A percentile compares a stretch with the other conserved stretches of the same genome.
Conservation (phyloP, 805 yeast genomes). For the Spathaspora arborariae region DNA sequence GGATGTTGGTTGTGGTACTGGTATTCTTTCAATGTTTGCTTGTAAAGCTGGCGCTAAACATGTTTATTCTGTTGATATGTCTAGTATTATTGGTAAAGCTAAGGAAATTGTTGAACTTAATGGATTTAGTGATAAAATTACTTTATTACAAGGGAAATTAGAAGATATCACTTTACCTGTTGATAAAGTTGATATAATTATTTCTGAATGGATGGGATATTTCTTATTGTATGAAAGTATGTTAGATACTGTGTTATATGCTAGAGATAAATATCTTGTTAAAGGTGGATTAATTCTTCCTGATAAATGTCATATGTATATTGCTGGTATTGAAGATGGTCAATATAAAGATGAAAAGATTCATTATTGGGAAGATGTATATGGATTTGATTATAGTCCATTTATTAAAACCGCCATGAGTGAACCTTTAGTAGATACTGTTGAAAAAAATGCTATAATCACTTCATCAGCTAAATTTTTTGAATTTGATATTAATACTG, state of each 20-base stretch:
- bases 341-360: constrained; percentile 89
- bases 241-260: constrained; percentile 93
- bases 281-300: constrained; percentile 92
- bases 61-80: constrained; percentile 96
- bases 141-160: constrained; percentile 85
- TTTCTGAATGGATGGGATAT: constrained; percentile 99
- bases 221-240: constrained; percentile 92
- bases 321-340: constrained; percentile 92
- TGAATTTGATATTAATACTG: constrained; percentile 87
- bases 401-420: constrained; percentile 81
- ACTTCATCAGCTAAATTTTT: constrained; percentile 71
- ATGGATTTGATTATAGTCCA: constrained; percentile 94
- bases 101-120: constrained; percentile 77
- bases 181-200: constrained; percentile 86
- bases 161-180: constrained; percentile 90
- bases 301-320: constrained; percentile 82
- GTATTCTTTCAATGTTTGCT: constrained; percentile 96
- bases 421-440: constrained; percentile 96
- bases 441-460: constrained; percentile 66
- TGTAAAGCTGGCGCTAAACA: constrained; percentile 98
- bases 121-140: constrained; percentile 82
- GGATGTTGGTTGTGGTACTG: constrained; percentile 99
- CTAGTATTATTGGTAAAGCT: constrained; percentile 96
- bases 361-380: constrained; percentile 93
- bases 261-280: constrained; percentile 83